These are phyloP conservation scores for Colletotrichum echinochloae DNA, from an alignment of 2,329 filamentous ascomycete species.

Conservation along the genomic window DNA sequence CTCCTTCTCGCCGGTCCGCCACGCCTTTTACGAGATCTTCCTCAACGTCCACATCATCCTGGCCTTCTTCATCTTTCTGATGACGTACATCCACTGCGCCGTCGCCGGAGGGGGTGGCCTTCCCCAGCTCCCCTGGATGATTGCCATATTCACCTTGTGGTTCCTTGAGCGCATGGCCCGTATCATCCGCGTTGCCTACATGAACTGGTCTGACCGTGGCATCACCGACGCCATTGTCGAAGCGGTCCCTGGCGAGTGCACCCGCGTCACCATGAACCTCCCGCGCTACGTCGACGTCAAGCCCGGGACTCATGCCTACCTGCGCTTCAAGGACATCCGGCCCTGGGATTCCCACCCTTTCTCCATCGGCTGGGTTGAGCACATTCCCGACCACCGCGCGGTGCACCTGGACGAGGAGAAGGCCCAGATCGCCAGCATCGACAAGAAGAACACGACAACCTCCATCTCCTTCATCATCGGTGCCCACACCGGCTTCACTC, in stretches of 20 bases:
- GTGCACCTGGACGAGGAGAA: conserved; percentile 52
- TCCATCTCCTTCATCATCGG: conserved; percentile 86
- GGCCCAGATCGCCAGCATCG: conserved; percentile 51
- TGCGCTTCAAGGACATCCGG: conserved; percentile 75
- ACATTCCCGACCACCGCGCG: conserved; percentile 57
- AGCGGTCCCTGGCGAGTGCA: conserved; percentile 75
- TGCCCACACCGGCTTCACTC: conserved; percentile 89
- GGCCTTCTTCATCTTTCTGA: conserved; percentile 74
- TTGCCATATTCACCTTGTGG: conserved; percentile 83
- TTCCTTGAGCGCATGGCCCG: conserved; percentile 75
- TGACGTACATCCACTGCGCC: conserved; percentile 83
- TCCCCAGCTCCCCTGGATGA: conserved; percentile 79
- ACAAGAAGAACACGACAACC: conserved; percentile 60
- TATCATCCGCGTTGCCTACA: conserved; percentile 71
- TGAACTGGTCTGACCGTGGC: conserved; percentile 71
- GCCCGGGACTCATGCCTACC: conserved; percentile 80
- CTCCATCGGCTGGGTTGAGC: conserved; percentile 80
- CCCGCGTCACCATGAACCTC: conserved; percentile 76
- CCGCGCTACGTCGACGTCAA: conserved; percentile 74
- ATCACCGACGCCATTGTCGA: conserved; percentile 76
- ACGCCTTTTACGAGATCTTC: conserved; percentile 98
- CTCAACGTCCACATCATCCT: conserved; percentile 86
- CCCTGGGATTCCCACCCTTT: conserved; percentile 83
- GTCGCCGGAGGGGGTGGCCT: conserved; percentile 75
- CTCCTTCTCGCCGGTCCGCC: conserved; percentile 83